Evolutionary conservation across 495 filamentous ascomycete genomes (phyloP).

Genomic region (Annulohypoxylon nitens): DNA sequence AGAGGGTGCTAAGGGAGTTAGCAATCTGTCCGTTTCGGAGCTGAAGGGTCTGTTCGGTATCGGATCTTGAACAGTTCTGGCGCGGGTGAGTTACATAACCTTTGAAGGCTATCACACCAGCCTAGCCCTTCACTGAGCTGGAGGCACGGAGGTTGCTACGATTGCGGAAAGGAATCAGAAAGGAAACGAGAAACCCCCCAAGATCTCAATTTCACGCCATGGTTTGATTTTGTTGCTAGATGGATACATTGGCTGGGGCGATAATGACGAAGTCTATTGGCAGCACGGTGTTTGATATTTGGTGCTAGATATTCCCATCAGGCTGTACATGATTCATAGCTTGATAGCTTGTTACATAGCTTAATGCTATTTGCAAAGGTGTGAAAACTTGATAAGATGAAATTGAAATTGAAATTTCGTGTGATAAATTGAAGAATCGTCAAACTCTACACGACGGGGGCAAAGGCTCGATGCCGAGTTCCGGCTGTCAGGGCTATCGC

Average conservation of each 20-base stretch:
- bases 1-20: slow-evolving; percentile 73
- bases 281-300: slow-evolving; percentile 2
- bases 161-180: neutral
- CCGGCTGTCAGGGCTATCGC: neutral
- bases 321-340: neutral
- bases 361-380: neutral
- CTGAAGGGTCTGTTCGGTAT: slow-evolving; percentile 78
- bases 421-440: slow-evolving; percentile 26
- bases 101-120: neutral
- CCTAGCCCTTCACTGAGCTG: slow-evolving; percentile 22
- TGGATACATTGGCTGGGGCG: neutral
- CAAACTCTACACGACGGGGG: slow-evolving; percentile 12
- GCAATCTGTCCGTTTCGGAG: slow-evolving; percentile 71
- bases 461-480: slow-evolving; percentile 27
- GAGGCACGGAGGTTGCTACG: neutral
- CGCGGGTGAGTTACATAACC: neutral
- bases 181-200: neutral
- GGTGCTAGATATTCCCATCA: slow-evolving; percentile 23
- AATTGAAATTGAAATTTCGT: neutral
- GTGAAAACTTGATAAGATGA: neutral
- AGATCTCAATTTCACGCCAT: neutral
- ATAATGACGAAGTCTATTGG: neutral
- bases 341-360: neutral
- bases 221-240: slow-evolving; percentile 2
- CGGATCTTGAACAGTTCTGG: neutral